phyloP scores from a whole-genome alignment of 352 stramenopile genomes.

The Globisporangium carolinianum region DNA sequence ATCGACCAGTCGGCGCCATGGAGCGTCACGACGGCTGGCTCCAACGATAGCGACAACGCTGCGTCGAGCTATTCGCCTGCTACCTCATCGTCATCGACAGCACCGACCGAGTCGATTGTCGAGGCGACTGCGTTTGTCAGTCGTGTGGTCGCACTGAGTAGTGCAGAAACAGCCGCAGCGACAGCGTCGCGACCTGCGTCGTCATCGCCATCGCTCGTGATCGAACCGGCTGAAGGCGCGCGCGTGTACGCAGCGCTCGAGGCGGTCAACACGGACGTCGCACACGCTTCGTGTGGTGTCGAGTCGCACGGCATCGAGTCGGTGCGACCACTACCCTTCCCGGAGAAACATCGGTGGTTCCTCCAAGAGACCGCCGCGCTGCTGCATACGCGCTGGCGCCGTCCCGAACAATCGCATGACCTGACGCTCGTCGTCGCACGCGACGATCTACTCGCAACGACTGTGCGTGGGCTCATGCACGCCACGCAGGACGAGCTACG shows the following conservation, averaged over 20 bases:
- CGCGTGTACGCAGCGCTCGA: conserved; percentile 23
- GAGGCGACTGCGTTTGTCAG: conserved; percentile 33
- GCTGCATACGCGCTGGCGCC: conserved; percentile 29
- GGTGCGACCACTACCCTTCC: conserved; percentile 32
- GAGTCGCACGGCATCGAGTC: conserved; percentile 27
- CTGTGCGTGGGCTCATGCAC: conserved; percentile 22
- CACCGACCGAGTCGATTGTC: conserved; percentile 18
- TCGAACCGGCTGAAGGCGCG: conserved; percentile 22
- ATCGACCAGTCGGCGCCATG: not conserved
- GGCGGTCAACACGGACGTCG: conserved; percentile 10
- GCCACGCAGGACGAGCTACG: conserved; percentile 27
- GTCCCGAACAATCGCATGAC: conserved; percentile 16
- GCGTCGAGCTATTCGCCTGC: not conserved
- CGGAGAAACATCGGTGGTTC: conserved; percentile 51
- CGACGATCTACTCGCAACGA: conserved; percentile 29
- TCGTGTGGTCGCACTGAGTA: conserved; percentile 10
- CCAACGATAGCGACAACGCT: not conserved
- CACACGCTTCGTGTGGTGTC: conserved; percentile 13
- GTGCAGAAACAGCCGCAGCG: not conserved
- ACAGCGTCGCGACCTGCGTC: conserved; percentile 3
- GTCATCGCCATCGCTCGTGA: conserved; percentile 18
- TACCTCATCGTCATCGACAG: not conserved
- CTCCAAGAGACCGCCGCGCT: conserved; percentile 41
- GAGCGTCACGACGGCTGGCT: not conserved
- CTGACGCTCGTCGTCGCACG: conserved; percentile 26